phyloP scores from a whole-genome alignment of 306 rosid species.

The Hylodesmum podocarpum region DNA sequence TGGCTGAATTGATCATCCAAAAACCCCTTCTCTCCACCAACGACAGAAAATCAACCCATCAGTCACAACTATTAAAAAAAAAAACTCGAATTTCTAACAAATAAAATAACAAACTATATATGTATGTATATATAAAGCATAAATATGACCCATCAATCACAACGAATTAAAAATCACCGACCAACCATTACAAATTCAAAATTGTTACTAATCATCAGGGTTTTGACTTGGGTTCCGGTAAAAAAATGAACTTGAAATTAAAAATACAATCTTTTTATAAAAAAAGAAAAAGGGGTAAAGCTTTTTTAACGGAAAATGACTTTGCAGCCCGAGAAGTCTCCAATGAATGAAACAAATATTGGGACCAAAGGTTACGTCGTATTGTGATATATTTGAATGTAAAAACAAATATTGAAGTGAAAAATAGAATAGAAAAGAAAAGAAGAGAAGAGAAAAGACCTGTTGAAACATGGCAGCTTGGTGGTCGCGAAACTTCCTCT shows the following conservation, averaged over 20 bases:
- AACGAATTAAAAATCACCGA: not conserved
- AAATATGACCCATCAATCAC: too few relatives aligned
- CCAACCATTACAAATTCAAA: not conserved
- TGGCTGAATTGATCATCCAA: slow-evolving; percentile 78
- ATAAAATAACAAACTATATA: too few relatives aligned
- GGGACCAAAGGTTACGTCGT: slow-evolving; percentile 7
- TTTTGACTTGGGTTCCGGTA: not conserved
- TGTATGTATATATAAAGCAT: too few relatives aligned
- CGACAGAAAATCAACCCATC: not conserved
- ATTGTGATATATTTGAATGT: not conserved
- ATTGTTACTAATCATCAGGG: not conserved
- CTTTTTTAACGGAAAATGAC: slow-evolving; percentile 1
- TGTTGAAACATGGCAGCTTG: slow-evolving; percentile 46
- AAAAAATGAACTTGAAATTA: not conserved
- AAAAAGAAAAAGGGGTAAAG: not conserved
- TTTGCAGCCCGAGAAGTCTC: not conserved
- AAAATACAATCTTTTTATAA: not conserved
- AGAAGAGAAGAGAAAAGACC: slow-evolving; percentile 34
- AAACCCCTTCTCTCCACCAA: slow-evolving; percentile 47
- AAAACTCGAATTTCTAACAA: too few relatives aligned
- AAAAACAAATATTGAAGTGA: not conserved
- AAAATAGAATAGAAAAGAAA: not conserved
- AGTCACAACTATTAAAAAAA: too few relatives aligned
- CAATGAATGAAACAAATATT: not conserved
- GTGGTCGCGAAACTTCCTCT: slow-evolving; percentile 46